phyloP scores from a whole-genome alignment of 2,329 filamentous ascomycete genomes.

The Exophiala viscosa region DNA sequence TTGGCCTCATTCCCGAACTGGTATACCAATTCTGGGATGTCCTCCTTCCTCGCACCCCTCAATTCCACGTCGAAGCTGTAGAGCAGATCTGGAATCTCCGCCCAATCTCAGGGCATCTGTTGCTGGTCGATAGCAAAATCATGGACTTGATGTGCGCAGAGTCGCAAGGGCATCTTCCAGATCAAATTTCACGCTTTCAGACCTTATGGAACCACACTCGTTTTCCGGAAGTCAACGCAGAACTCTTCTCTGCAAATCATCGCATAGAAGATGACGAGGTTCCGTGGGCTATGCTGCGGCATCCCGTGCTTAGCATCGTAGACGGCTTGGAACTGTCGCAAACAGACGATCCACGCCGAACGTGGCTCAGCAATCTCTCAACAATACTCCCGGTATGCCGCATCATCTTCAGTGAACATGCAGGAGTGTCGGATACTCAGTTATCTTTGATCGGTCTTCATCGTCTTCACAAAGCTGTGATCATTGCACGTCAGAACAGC shows the following conservation, averaged over 20 bases:
- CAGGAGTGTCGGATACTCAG: slow-evolving; percentile 3
- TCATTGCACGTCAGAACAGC: slow-evolving; percentile 15
- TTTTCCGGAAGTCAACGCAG: slow-evolving; percentile 21
- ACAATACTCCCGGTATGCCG: slow-evolving; percentile 18
- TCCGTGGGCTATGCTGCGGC: slow-evolving; percentile 22
- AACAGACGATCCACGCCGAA: slow-evolving; percentile 17
- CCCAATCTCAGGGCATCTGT: slow-evolving; percentile 62
- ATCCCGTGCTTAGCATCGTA: slow-evolving; percentile 19
- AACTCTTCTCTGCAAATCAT: slow-evolving; percentile 14
- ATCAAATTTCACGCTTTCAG: slow-evolving; percentile 66
- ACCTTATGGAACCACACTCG: slow-evolving; percentile 74
- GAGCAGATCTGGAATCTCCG: slow-evolving; percentile 84
- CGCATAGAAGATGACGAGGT: slow-evolving; percentile 19
- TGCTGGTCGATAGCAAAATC: slow-evolving; percentile 65
- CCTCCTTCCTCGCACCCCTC: slow-evolving; percentile 75
- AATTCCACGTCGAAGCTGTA: slow-evolving; percentile 91
- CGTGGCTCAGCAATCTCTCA: slow-evolving; percentile 22
- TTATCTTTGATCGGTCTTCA: slow-evolving; percentile 17
- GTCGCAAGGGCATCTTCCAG: slow-evolving; percentile 39
- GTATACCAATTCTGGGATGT: slow-evolving; percentile 74
- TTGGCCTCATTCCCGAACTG: slow-evolving; percentile 62
- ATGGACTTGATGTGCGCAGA: slow-evolving; percentile 21
- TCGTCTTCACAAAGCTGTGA: slow-evolving; percentile 21
- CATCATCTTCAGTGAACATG: slow-evolving; percentile 16
- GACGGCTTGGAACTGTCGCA: slow-evolving; percentile 13